These are phyloP conservation scores for Castanospermum australe DNA, from an alignment of 306 rosid genomes.

Conservation along the genomic window DNA sequence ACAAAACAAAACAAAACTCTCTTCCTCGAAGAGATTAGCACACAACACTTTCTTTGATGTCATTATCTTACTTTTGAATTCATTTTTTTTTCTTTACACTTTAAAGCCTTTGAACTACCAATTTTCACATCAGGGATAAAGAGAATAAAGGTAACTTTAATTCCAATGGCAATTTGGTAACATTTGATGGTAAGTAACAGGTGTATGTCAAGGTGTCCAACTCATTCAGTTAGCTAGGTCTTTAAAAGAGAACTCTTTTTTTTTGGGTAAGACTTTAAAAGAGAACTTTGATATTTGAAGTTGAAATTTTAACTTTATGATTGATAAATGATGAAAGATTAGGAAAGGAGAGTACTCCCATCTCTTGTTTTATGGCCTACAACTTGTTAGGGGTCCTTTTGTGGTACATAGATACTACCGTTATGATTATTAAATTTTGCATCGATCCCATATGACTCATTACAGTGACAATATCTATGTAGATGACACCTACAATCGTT, in stretches of 20 bases:
- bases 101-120: background rate
- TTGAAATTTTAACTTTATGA: background rate
- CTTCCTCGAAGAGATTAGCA: conserved; percentile 28
- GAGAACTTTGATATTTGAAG: background rate
- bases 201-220: background rate
- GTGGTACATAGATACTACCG: background rate
- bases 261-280: no score
- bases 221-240: background rate
- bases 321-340: background rate
- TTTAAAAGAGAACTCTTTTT: background rate
- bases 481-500: background rate
- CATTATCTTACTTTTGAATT: conserved; percentile 33
- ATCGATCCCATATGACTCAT: background rate
- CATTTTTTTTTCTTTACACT: background rate
- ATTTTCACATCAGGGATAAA: background rate
- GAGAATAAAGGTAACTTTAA: background rate
- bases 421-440: conserved; percentile 10
- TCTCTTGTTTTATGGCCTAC: background rate
- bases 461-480: background rate
- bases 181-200: background rate
- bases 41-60: conserved; percentile 27
- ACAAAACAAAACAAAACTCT: no score
- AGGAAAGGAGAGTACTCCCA: background rate
- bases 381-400: background rate
- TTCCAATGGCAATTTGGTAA: background rate